Percentiles rank a stretch among this genome's conserved stretches.
phyloP scores from a whole-genome alignment of 371 early-diverging fungal species.

The Circinella umbellata region DNA sequence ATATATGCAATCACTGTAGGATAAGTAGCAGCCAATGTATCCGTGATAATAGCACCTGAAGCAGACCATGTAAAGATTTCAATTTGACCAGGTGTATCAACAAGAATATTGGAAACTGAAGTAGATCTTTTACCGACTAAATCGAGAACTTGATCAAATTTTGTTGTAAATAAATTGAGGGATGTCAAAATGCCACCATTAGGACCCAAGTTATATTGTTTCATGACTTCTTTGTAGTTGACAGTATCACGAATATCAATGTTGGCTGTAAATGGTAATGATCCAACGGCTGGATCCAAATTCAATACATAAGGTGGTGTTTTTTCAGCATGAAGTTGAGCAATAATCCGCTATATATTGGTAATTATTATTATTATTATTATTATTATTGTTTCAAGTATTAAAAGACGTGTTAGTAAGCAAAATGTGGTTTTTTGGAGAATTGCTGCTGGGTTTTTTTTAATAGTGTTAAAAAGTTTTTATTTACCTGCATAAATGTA shows the following conservation, averaged over 20 bases:
- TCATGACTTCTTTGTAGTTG: constrained; percentile 99
- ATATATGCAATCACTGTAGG: constrained; percentile 96
- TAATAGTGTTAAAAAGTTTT: background rate
- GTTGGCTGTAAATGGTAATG: constrained; percentile 94
- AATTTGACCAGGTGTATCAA: constrained; percentile 99
- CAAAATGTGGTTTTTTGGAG: background rate
- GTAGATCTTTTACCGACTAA: constrained; percentile 83
- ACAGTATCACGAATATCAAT: constrained; percentile 99
- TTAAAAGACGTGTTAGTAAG: constrained; percentile 1
- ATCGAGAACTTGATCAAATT: constrained; percentile 94
- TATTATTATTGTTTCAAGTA: too few species aligned
- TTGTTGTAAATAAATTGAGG: constrained; percentile 96
- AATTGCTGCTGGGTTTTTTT: background rate
- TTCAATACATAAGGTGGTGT: constrained; percentile 92
- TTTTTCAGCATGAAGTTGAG: constrained; percentile 79
- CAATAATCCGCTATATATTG: constrained; percentile 78
- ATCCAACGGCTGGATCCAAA: constrained; percentile 97
- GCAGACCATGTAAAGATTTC: constrained; percentile 99
- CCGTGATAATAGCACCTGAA: constrained; percentile 97
- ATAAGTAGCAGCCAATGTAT: constrained; percentile 90
- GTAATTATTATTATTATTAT: background rate
- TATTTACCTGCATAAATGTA: constrained; percentile 93
- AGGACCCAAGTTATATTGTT: constrained; percentile 97
- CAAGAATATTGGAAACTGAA: constrained; percentile 74
- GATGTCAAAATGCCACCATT: constrained; percentile 99